Evolutionary conservation across 495 filamentous ascomycete genomes (phyloP).

Genomic region (Talaromyces proteolyticus): DNA sequence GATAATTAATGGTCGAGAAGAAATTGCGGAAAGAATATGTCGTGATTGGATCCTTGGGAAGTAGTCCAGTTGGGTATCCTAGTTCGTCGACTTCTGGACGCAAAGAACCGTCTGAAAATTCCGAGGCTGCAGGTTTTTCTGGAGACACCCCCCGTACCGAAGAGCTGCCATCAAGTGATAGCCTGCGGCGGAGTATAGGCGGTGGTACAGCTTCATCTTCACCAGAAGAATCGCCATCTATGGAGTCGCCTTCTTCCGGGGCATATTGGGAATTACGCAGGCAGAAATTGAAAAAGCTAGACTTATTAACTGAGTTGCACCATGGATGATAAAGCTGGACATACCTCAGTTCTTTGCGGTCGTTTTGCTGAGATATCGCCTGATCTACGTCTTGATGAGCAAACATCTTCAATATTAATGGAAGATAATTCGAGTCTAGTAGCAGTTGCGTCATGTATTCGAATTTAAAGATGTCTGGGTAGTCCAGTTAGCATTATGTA

Average conservation of each 20-base stretch:
- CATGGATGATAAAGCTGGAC: constrained; percentile 14
- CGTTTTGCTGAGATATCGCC: constrained; percentile 76
- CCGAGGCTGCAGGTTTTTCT: constrained; percentile 25
- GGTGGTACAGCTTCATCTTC: constrained; percentile 79
- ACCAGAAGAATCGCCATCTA: constrained; percentile 23
- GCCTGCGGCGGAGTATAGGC: constrained; percentile 57
- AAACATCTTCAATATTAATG: constrained; percentile 85
- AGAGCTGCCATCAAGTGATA: constrained; percentile 13
- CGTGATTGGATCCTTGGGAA: constrained; percentile 76
- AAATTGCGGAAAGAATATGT: constrained; percentile 91
- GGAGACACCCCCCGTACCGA: constrained; percentile 17
- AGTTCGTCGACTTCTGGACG: constrained; percentile 86
- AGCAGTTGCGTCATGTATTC: constrained; percentile 93
- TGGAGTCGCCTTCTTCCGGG: constrained; percentile 17
- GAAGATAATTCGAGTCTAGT: constrained; percentile 89
- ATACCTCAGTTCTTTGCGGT: constrained; percentile 77
- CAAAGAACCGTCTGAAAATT: constrained; percentile 26
- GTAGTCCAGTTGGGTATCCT: constrained; percentile 59
- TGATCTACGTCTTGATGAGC: constrained; percentile 88
- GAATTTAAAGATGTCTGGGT: constrained; percentile 82
- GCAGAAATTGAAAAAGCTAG: constrained; percentile 86
- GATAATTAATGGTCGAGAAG: constrained; percentile 86
- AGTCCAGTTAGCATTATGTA: constrained; percentile 19
- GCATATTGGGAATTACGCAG: constrained; percentile 48
- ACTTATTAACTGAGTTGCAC: too few species aligned